Conservation (phyloP, 2,329 filamentous ascomycete species). For the Fusarium guadeloupense region DNA sequence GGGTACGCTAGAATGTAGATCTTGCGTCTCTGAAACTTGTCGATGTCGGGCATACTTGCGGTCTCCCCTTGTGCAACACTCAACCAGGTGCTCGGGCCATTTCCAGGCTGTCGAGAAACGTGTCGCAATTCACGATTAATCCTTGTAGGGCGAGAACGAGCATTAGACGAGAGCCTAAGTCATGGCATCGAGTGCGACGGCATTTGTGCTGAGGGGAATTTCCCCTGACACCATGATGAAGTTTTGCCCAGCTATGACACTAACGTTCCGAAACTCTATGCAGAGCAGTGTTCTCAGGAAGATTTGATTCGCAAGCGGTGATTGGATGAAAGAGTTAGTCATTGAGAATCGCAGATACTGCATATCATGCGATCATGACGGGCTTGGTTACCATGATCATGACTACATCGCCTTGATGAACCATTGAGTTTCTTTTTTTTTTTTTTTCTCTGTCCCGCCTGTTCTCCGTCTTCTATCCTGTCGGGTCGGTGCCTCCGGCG, state of each 20-base stretch:
- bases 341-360: not conserved
- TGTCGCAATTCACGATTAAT: constrained; percentile 1
- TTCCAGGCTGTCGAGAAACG: constrained; percentile 18
- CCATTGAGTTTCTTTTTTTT: not conserved
- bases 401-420: constrained; percentile 3
- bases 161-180: not conserved
- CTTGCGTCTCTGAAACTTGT: not conserved
- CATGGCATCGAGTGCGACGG: not conserved
- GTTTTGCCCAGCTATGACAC: constrained; percentile 4
- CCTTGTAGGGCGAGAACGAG: constrained; percentile 15
- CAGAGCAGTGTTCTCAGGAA: not conserved
- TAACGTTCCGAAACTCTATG: not conserved
- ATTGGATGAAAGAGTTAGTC: not conserved
- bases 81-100: constrained; percentile 24
- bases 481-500: not conserved
- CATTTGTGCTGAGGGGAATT: not conserved
- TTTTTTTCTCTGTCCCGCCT: not conserved
- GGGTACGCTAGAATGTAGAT: constrained; percentile 22
- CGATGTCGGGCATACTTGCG: constrained; percentile 5
- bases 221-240: constrained; percentile 4
- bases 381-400: constrained; percentile 10
- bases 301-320: not conserved
- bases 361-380: constrained; percentile 16
- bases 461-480: not conserved
- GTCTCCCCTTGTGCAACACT: constrained; percentile 15